These are phyloP conservation scores for Magnolia kwangsiensis DNA, from an alignment of 164 flowering plant species.

Conservation along the genomic window DNA sequence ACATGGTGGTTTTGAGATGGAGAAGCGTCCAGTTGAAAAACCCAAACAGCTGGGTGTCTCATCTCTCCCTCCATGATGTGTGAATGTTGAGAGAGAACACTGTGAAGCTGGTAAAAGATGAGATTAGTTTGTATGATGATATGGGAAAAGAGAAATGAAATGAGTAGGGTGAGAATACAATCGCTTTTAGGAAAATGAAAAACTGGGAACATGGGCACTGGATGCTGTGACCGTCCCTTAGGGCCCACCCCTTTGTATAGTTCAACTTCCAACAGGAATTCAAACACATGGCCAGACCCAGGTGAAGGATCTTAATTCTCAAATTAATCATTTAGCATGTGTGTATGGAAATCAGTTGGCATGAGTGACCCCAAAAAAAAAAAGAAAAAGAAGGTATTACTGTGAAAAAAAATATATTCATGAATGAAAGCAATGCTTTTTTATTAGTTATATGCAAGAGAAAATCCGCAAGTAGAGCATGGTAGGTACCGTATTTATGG, in stretches of 20 bases:
- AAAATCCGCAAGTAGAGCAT: neutral
- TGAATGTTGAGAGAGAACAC: neutral
- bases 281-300: neutral
- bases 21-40: conserved; percentile 60
- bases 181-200: neutral
- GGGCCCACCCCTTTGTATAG: neutral
- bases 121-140: neutral
- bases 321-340: no score
- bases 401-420: no score
- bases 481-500: neutral
- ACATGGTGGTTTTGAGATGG: conserved; percentile 37
- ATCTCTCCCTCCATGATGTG: neutral
- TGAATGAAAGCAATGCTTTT: no score
- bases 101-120: neutral
- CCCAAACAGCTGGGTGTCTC: conserved; percentile 16
- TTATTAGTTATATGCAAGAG: neutral
- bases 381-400: no score
- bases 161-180: neutral
- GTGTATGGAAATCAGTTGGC: no score
- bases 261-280: neutral
- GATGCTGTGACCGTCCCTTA: neutral
- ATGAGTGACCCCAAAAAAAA: no score
- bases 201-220: neutral
- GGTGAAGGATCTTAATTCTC: neutral
- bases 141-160: neutral